These are phyloP conservation scores for Lanmaoa pseudosensibilis DNA, from an alignment of 768 basidiomycete genomes.

Conservation along the genomic window DNA sequence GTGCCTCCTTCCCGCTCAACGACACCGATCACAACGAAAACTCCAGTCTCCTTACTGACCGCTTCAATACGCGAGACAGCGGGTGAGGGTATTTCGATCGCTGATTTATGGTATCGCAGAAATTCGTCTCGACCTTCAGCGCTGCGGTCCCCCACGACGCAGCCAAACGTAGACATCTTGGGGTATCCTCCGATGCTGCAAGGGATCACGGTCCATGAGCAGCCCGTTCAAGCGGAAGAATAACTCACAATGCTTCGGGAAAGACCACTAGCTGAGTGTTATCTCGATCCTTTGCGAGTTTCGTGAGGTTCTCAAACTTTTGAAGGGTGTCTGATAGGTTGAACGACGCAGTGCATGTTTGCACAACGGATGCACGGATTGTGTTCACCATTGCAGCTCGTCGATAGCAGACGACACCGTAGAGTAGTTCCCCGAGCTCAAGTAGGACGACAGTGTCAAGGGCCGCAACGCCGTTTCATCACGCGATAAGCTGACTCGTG, in stretches of 20 bases:
- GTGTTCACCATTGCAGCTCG: conserved; percentile 27
- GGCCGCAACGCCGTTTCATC: background rate
- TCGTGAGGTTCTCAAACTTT: conserved; percentile 49
- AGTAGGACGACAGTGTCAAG: background rate
- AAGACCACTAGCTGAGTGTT: conserved; percentile 51
- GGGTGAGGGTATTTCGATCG: conserved; percentile 57
- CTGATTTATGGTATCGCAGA: conserved; percentile 51
- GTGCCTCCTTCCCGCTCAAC: conserved; percentile 61
- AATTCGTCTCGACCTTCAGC: conserved; percentile 59
- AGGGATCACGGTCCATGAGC: background rate
- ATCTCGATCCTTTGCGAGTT: conserved; percentile 47
- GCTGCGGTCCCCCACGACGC: conserved; percentile 49
- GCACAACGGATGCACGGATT: conserved; percentile 53
- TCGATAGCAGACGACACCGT: background rate
- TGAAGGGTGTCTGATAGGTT: conserved; percentile 46
- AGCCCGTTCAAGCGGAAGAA: background rate
- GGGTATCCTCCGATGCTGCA: conserved; percentile 59
- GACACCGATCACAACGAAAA: conserved; percentile 60
- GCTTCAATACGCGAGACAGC: conserved; percentile 47
- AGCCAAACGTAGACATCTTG: conserved; percentile 47
- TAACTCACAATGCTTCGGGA: conserved; percentile 56
- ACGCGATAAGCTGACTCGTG: conserved; percentile 2
- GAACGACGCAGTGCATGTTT: conserved; percentile 49
- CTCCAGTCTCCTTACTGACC: conserved; percentile 46
- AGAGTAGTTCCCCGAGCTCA: background rate